Conservation (phyloP, 441 rosid species). For the Eutrema salsugineum region DNA sequence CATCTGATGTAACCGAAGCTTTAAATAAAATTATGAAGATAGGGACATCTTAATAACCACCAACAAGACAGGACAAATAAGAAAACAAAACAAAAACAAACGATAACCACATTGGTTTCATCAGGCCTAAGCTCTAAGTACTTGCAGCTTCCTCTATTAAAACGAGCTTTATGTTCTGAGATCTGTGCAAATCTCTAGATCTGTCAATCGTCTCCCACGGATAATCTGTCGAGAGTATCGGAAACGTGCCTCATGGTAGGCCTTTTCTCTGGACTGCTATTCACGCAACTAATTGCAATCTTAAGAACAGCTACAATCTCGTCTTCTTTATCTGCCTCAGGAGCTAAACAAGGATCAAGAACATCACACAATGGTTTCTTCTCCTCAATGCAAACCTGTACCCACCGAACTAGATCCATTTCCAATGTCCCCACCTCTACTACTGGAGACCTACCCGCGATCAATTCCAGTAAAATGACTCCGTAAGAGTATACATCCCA, state of each 20-base stretch:
- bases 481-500: slow-evolving; percentile 99
- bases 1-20: slow-evolving; percentile 21
- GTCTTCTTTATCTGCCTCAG: slow-evolving; percentile 76
- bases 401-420: slow-evolving; percentile 77
- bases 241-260: slow-evolving; percentile 79
- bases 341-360: slow-evolving; percentile 70
- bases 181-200: slow-evolving; percentile 24
- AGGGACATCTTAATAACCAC: slow-evolving; percentile 17
- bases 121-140: background rate
- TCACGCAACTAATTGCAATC: slow-evolving; percentile 80
- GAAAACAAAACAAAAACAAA: background rate
- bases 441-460: slow-evolving; percentile 61
- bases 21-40: slow-evolving; percentile 9
- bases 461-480: slow-evolving; percentile 77
- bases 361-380: slow-evolving; percentile 79
- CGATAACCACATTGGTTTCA: slow-evolving; percentile 8
- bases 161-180: slow-evolving; percentile 11
- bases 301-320: slow-evolving; percentile 78
- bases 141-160: slow-evolving; percentile 8
- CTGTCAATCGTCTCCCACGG: slow-evolving; percentile 39
- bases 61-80: background rate
- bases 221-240: slow-evolving; percentile 55
- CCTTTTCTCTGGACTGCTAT: slow-evolving; percentile 73
- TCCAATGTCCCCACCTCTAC: slow-evolving; percentile 62
- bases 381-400: slow-evolving; percentile 86